Percentiles rank a stretch among this genome's conserved stretches.
These are phyloP conservation scores for Saccharomycopsis sp. DNA, from an alignment of 805 yeast species.

Conservation along the genomic window DNA sequence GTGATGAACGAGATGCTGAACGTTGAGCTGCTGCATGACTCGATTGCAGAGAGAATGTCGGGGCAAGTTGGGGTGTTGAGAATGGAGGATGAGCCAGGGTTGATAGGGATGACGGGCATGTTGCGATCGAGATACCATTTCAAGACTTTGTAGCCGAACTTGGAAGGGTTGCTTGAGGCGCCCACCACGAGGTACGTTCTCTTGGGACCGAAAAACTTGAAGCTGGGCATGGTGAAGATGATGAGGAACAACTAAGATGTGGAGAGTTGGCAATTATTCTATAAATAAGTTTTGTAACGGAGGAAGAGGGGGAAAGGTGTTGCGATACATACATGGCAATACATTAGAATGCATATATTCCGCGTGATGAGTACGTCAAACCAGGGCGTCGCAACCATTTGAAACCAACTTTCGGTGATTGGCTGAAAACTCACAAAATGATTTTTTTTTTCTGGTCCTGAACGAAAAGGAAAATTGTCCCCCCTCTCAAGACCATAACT, in stretches of 20 bases:
- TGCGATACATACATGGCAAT: too few relatives aligned
- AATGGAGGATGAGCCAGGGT: constrained; percentile 45
- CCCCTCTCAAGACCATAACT: too few relatives aligned
- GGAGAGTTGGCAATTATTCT: too few relatives aligned
- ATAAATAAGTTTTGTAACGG: too few relatives aligned
- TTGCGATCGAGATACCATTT: constrained; percentile 54
- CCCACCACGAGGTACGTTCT: constrained; percentile 61
- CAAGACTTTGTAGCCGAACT: constrained; percentile 63
- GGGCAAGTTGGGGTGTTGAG: constrained; percentile 34
- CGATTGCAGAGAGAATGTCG: constrained; percentile 27
- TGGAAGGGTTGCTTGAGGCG: constrained; percentile 53
- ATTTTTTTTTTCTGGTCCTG: too few relatives aligned
- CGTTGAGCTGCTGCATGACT: constrained; percentile 25
- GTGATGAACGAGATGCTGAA: constrained; percentile 62
- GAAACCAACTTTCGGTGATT: too few relatives aligned
- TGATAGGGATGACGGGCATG: constrained; percentile 57
- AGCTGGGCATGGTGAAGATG: constrained; percentile 1
- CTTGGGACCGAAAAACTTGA: constrained; percentile 45
- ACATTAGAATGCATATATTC: too few relatives aligned
- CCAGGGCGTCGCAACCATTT: too few relatives aligned
- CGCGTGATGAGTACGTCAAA: too few relatives aligned
- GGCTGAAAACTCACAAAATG: too few relatives aligned
- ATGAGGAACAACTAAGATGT: neutral
- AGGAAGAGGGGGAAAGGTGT: too few relatives aligned
- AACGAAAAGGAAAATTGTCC: too few relatives aligned